Percentiles rank a stretch among this genome's conserved stretches.
Evolutionary conservation across 2,329 filamentous ascomycete genomes (phyloP).

Genomic region (Cladosporium austrohemisphaericum): DNA sequence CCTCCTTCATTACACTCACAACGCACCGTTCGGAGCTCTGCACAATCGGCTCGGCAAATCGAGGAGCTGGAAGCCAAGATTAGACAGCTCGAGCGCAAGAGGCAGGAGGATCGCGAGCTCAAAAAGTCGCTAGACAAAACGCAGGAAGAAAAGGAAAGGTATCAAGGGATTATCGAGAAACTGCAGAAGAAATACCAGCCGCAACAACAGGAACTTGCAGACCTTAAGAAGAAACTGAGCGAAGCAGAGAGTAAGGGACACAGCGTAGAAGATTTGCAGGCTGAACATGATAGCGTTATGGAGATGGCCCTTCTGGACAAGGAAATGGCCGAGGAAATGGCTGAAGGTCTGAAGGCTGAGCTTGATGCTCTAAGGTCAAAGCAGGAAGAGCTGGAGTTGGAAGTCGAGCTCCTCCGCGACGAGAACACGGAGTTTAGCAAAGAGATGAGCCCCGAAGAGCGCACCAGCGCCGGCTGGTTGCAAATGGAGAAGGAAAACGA

Average conservation of each 20-base stretch:
- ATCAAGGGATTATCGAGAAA: conserved; percentile 82
- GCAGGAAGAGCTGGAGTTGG: conserved; percentile 78
- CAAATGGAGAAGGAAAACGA: conserved; percentile 91
- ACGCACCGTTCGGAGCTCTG: conserved; percentile 40
- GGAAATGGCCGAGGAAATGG: conserved; percentile 93
- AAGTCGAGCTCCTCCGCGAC: conserved; percentile 79
- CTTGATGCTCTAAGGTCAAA: conserved; percentile 71
- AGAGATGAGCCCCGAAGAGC: conserved; percentile 84
- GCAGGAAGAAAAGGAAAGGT: conserved; percentile 72
- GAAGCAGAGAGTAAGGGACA: conserved; percentile 69
- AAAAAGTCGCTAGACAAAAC: conserved; percentile 73
- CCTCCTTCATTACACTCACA: conserved; percentile 30
- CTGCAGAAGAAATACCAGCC: conserved; percentile 84
- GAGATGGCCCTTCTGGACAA: conserved; percentile 86
- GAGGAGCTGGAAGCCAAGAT: conserved; percentile 88
- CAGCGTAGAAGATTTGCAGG: conserved; percentile 67
- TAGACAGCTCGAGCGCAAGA: conserved; percentile 80
- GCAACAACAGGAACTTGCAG: conserved; percentile 72
- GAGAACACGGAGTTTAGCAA: conserved; percentile 81
- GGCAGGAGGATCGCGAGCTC: conserved; percentile 79
- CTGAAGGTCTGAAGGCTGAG: conserved; percentile 77
- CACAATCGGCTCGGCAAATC: conserved; percentile 62
- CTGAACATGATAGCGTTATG: conserved; percentile 78
- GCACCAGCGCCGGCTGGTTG: conserved; percentile 79
- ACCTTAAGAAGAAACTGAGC: conserved; percentile 72